Evolutionary conservation across 139 green algal genomes (phyloP).

Genomic region (Chlorella sorokiniana): DNA sequence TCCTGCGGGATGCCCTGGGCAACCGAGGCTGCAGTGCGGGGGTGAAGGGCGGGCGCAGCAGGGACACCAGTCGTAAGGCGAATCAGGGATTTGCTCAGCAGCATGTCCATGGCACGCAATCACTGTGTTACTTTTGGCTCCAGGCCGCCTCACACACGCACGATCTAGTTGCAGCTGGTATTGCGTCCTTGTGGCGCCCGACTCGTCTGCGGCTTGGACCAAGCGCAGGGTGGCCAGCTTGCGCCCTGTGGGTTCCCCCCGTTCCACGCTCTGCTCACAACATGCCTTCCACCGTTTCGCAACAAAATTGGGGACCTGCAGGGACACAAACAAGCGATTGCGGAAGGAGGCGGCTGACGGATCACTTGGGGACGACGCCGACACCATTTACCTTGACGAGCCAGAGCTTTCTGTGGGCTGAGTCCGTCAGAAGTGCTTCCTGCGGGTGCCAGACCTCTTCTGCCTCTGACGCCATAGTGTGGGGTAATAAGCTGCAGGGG

Average conservation of each 20-base stretch:
- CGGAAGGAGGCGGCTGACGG: neutral
- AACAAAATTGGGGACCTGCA: constrained; percentile 58
- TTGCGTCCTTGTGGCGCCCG: neutral
- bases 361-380: neutral
- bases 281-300: constrained; percentile 52
- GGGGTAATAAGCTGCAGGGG: neutral
- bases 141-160: neutral
- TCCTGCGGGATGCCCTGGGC: constrained; percentile 26
- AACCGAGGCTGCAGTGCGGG: neutral
- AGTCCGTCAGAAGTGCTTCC: constrained; percentile 6
- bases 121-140: neutral
- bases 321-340: no score
- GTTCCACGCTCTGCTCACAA: constrained; percentile 37
- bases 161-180: constrained; percentile 25
- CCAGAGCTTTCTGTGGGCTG: constrained; percentile 43
- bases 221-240: constrained; percentile 32
- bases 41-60: neutral
- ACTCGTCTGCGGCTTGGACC: constrained; percentile 1
- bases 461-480: neutral
- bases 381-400: constrained; percentile 41
- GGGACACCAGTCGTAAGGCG: neutral
- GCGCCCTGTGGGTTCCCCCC: constrained; percentile 25
- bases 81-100: neutral
- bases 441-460: neutral
- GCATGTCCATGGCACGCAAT: neutral